These are phyloP conservation scores for Penicillium italicum DNA, from an alignment of 2,329 filamentous ascomycete species.

Conservation along the genomic window DNA sequence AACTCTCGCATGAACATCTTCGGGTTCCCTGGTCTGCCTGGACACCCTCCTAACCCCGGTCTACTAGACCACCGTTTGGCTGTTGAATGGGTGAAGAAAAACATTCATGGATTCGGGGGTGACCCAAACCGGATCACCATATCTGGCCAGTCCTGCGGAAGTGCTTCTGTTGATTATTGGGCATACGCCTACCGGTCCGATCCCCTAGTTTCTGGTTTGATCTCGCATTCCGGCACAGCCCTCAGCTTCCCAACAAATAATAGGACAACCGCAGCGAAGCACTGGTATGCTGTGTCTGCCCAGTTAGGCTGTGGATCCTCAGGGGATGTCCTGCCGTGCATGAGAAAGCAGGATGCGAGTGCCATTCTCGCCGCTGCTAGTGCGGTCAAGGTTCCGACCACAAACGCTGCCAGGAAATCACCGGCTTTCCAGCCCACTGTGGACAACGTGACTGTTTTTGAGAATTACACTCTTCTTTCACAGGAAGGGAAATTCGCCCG, in stretches of 20 bases:
- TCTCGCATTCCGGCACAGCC: constrained; percentile 38
- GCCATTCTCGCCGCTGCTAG: constrained; percentile 39
- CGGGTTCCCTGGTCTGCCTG: constrained; percentile 38
- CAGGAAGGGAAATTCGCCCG: not conserved
- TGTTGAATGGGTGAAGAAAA: constrained; percentile 51
- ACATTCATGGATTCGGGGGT: constrained; percentile 52
- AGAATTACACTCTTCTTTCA: constrained; percentile 33
- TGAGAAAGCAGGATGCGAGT: constrained; percentile 36
- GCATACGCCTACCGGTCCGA: constrained; percentile 32
- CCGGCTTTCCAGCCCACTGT: constrained; percentile 43
- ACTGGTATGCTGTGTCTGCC: constrained; percentile 45
- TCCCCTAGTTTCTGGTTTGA: constrained; percentile 37
- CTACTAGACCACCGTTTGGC: constrained; percentile 53
- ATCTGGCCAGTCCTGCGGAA: constrained; percentile 48
- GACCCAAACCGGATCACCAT: constrained; percentile 45
- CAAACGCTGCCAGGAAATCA: constrained; percentile 27
- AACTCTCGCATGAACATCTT: constrained; percentile 44
- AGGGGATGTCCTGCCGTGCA: constrained; percentile 36
- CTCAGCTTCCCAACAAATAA: constrained; percentile 46
- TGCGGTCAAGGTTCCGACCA: constrained; percentile 31
- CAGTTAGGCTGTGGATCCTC: constrained; percentile 37
- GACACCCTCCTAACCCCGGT: constrained; percentile 44
- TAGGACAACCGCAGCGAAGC: constrained; percentile 30
- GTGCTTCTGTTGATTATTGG: constrained; percentile 30
- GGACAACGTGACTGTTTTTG: constrained; percentile 43